These are phyloP conservation scores for Hyphodiscus sp. DNA, from an alignment of 2,329 filamentous ascomycete genomes.

Conservation along the genomic window DNA sequence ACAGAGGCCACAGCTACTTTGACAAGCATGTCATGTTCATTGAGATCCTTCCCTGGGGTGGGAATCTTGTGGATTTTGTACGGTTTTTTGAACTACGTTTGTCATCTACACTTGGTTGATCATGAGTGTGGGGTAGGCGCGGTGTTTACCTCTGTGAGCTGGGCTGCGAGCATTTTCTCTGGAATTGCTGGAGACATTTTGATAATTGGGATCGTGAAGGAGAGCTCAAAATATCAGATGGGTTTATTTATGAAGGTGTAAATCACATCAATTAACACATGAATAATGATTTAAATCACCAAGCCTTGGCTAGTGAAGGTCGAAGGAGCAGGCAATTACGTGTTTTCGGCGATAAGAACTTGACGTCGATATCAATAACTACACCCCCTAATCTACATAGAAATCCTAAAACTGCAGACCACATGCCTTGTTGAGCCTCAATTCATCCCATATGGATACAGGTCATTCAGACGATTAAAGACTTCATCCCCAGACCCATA, in stretches of 20 bases:
- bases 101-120: background rate
- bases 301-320: too few species aligned
- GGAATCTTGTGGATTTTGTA: constrained; percentile 46
- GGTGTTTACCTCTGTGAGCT: constrained; percentile 36
- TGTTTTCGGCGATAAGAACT: background rate
- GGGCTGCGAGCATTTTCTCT: constrained; percentile 40
- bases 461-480: background rate
- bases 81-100: constrained; percentile 41
- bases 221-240: background rate
- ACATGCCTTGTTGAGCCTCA: background rate
- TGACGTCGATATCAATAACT: background rate
- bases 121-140: background rate
- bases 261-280: background rate
- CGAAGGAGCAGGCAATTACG: too few species aligned
- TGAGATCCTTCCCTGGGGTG: constrained; percentile 38
- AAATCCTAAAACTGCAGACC: background rate
- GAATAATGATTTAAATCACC: too few species aligned
- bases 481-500: background rate
- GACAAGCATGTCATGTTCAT: constrained; percentile 39
- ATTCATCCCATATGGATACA: background rate
- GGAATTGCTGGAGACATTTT: constrained; percentile 29
- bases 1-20: constrained; percentile 47
- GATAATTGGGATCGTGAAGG: background rate
- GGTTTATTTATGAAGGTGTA: too few species aligned
- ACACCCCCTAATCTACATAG: background rate